phyloP scores from a whole-genome alignment of 108 stramenopile species.

The Schizochytrium sp. region DNA sequence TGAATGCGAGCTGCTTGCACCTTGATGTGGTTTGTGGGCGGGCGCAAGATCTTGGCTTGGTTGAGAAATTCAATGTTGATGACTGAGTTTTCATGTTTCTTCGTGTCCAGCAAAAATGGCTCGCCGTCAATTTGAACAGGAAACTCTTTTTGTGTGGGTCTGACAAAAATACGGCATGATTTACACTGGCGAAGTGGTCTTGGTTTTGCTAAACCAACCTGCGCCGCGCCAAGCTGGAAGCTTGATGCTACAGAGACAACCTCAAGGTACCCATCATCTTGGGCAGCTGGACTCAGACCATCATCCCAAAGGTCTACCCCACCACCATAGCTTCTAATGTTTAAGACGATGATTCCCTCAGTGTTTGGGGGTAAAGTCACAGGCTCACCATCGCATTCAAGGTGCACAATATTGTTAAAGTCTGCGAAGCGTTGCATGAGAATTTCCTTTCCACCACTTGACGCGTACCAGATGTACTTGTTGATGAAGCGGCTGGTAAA shows the following conservation, averaged over 20 bases:
- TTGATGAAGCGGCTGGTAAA: conserved; percentile 88
- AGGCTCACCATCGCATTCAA: conserved; percentile 87
- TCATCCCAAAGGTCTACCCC: conserved; percentile 87
- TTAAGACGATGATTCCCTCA: conserved; percentile 88
- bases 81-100: not conserved
- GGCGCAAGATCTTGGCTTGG: conserved; percentile 24
- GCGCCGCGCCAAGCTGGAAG: conserved; percentile 88
- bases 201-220: conserved; percentile 85
- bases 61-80: conserved; percentile 43
- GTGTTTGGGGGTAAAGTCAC: conserved; percentile 85
- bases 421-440: conserved; percentile 81
- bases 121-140: conserved; percentile 90
- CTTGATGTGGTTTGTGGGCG: not conserved
- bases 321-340: conserved; percentile 88
- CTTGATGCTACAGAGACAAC: conserved; percentile 85
- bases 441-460: conserved; percentile 88
- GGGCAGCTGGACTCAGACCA: conserved; percentile 72
- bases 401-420: conserved; percentile 81
- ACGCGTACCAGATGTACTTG: conserved; percentile 86
- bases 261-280: conserved; percentile 87
- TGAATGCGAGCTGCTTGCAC: not conserved
- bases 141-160: conserved; percentile 78
- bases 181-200: conserved; percentile 84
- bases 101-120: conserved; percentile 71
- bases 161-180: conserved; percentile 75